Base-by-base conservation (phyloP, 176 grass and related monocot species). In the Oryza brachyantha region DNA sequence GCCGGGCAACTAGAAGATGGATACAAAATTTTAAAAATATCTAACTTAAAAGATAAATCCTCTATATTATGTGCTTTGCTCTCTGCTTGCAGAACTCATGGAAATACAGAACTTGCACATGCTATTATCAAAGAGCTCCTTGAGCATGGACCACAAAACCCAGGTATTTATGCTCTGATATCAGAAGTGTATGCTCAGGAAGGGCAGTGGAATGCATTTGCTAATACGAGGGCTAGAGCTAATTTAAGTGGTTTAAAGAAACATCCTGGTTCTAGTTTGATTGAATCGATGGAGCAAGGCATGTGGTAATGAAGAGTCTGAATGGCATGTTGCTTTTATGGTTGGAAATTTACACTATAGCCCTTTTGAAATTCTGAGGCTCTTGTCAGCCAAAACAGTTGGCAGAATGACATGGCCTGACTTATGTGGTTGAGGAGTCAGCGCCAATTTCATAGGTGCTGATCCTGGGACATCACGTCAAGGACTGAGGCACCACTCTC, bases 131-230 rank as follows among this genome's bases (percentile, higher is more conserved):
- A 73, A 64, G 76, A 92, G 29, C 80, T 89, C 50, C 84, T 86
- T 77, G 80, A 81, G 61, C 40, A 84, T 9, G 66, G 66, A 54
- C 66, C 78, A 57, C 80, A 81, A 16, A 84, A 74, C 19, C 85
- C 86, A 69, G 80, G 90, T 74, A 78, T 84, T 58, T 93, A 86
- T 87, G 72, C 90, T 80, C 76, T 93, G 40, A 80, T 86, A 77
- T 86, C 90, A 42, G 84, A 93, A 74, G 68, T 93, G 55, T 81
- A 81, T 87, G 80, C 80, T 36, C 84, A 89, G 52, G 83, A 60
- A 81, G 86, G 84, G 24, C 84, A 81, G 29, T 93, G 90, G 90
- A 81, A 38, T 61, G 81, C 81, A 81, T 82, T 87, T 79, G 80
- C 84, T 86, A 58, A 74, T 81, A 21, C 84, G 48, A 86, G 77